phyloP scores from a whole-genome alignment of 768 basidiomycete genomes.

The button mushroom (Agaricus bisporus) region DNA sequence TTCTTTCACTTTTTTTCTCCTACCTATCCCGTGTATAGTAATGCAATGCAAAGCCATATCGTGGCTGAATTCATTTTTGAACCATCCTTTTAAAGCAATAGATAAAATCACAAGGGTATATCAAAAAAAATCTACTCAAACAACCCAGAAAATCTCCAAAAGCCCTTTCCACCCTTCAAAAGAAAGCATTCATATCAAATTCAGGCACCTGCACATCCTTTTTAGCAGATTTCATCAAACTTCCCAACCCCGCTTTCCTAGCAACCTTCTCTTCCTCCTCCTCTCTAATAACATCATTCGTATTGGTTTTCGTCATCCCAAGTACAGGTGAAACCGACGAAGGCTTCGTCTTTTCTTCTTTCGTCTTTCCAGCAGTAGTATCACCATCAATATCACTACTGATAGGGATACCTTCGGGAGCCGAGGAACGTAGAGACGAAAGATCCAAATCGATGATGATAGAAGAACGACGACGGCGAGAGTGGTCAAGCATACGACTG shows the following conservation, averaged over 20 bases:
- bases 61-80: too few relatives aligned
- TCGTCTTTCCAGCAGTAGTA: background rate
- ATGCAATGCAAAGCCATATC: conserved; percentile 1
- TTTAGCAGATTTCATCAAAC: conserved; percentile 86
- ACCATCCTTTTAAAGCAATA: background rate
- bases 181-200: conserved; percentile 81
- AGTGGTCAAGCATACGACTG: conserved; percentile 42
- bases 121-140: background rate
- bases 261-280: conserved; percentile 56
- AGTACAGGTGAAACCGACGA: too few relatives aligned
- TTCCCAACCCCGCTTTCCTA: conserved; percentile 71
- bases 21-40: conserved; percentile 1
- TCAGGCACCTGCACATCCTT: conserved; percentile 82
- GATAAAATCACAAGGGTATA: background rate
- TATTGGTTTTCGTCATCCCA: too few relatives aligned
- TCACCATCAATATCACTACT: background rate
- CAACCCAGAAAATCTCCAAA: background rate
- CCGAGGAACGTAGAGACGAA: conserved; percentile 43
- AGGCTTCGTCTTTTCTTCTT: too few relatives aligned
- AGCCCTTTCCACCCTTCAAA: conserved; percentile 24
- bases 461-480: conserved; percentile 57
- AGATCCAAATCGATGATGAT: conserved; percentile 91
- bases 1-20: background rate
- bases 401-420: conserved; percentile 27
- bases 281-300: conserved; percentile 29